A percentile compares a stretch with the other conserved stretches of the same genome.
Conservation (phyloP, 192 early-diverging fungal genomes). For the Coemansia sp. region DNA sequence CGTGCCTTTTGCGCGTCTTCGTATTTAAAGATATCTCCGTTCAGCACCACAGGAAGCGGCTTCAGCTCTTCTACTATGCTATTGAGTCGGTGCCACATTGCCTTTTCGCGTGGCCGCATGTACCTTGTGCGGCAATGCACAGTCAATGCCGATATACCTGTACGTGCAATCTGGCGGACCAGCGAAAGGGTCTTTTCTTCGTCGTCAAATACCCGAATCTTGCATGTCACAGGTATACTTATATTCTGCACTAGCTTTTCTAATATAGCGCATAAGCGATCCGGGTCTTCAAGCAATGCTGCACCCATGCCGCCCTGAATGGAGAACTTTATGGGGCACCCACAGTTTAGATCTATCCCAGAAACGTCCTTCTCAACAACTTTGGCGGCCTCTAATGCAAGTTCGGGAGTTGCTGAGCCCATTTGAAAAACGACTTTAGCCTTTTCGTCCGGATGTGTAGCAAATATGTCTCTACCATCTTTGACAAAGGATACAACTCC, state of each 20-base stretch:
- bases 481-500: conserved; percentile 79
- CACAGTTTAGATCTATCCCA: conserved; percentile 96
- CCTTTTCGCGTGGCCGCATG: conserved; percentile 76
- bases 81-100: conserved; percentile 80
- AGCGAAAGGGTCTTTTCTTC: conserved; percentile 77
- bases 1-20: conserved; percentile 63
- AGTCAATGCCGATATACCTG: conserved; percentile 82
- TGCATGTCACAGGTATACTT: conserved; percentile 82
- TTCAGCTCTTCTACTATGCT: conserved; percentile 67
- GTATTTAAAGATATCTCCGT: conserved; percentile 80
- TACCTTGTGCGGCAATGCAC: conserved; percentile 84
- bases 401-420: conserved; percentile 83
- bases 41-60: conserved; percentile 81
- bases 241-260: conserved; percentile 67
- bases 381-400: conserved; percentile 81
- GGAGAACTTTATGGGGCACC: conserved; percentile 96
- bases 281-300: conserved; percentile 81
- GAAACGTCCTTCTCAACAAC: conserved; percentile 83
- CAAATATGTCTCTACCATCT: conserved; percentile 61
- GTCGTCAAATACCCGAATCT: conserved; percentile 76
- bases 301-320: conserved; percentile 92
- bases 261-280: conserved; percentile 75
- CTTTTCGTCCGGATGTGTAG: conserved; percentile 75
- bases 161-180: conserved; percentile 76
- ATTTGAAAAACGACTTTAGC: conserved; percentile 84